These are phyloP conservation scores for Apophysomyces trapeziformis DNA, from an alignment of 371 early-diverging fungal genomes.

Conservation along the genomic window DNA sequence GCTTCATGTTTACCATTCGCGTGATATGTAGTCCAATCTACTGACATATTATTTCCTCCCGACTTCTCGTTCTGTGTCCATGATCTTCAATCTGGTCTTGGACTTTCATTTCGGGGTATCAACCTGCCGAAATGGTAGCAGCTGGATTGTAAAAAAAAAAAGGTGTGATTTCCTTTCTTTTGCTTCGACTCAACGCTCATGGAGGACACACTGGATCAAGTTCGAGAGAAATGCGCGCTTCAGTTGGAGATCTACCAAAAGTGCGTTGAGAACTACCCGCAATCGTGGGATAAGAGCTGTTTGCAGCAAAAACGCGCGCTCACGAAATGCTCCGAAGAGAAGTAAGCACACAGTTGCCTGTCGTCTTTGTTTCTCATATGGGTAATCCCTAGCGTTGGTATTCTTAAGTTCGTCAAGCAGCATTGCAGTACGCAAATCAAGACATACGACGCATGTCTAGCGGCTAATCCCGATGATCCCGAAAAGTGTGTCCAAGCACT, in stretches of 20 bases:
- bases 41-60: too few relatives aligned
- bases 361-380: conserved; percentile 10
- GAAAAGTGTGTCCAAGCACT: conserved; percentile 66
- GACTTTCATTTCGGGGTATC: neutral
- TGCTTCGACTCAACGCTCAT: conserved; percentile 32
- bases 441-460: conserved; percentile 70
- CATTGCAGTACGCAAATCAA: conserved; percentile 71
- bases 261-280: conserved; percentile 77
- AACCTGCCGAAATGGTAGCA: conserved; percentile 1
- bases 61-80: too few relatives aligned
- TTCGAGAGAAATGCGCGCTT: conserved; percentile 79
- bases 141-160: conserved; percentile 1
- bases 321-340: conserved; percentile 82
- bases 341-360: conserved; percentile 44
- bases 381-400: conserved; percentile 58
- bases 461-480: conserved; percentile 67
- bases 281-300: conserved; percentile 77
- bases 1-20: too few relatives aligned
- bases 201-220: conserved; percentile 74
- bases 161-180: neutral
- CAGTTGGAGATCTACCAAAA: conserved; percentile 78
- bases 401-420: conserved; percentile 74
- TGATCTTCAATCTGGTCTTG: too few relatives aligned
- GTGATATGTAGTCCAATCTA: too few relatives aligned
- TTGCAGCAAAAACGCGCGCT: conserved; percentile 72